Evolutionary conservation across 345 rosid genomes (phyloP).

Genomic region (Hibiscus mutabilis): DNA sequence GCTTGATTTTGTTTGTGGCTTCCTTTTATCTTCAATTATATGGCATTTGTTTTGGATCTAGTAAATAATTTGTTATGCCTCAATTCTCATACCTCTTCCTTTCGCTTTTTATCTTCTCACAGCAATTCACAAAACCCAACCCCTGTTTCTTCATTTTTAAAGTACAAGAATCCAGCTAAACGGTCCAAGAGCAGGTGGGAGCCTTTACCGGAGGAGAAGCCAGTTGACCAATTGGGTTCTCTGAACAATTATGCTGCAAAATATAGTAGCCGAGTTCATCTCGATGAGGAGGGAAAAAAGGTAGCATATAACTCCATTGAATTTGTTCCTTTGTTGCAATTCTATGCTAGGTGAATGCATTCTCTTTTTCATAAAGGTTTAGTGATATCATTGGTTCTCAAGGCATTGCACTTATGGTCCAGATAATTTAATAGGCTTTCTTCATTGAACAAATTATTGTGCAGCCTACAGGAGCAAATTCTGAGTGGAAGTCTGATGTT

Average conservation of each 20-base stretch:
- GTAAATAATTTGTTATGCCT: background rate
- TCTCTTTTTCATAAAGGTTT: background rate
- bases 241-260: slow-evolving; percentile 1
- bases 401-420: slow-evolving; percentile 6
- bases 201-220: slow-evolving; percentile 67
- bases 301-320: background rate
- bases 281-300: slow-evolving; percentile 3
- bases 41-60: background rate
- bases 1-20: background rate
- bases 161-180: slow-evolving; percentile 9
- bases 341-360: background rate
- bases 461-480: slow-evolving; percentile 41
- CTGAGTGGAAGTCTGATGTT: slow-evolving; percentile 43
- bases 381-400: background rate
- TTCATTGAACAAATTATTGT: slow-evolving; percentile 9
- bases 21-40: slow-evolving; percentile 2
- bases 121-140: slow-evolving; percentile 11
- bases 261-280: slow-evolving; percentile 25
- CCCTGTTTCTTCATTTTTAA: background rate
- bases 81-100: background rate
- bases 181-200: slow-evolving; percentile 70
- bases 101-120: background rate
- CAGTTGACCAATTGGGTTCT: slow-evolving; percentile 34
- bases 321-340: background rate
- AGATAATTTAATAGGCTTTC: slow-evolving; percentile 5